phyloP scores from a whole-genome alignment of 805 yeast genomes.

The Brettanomyces naardenensis region DNA sequence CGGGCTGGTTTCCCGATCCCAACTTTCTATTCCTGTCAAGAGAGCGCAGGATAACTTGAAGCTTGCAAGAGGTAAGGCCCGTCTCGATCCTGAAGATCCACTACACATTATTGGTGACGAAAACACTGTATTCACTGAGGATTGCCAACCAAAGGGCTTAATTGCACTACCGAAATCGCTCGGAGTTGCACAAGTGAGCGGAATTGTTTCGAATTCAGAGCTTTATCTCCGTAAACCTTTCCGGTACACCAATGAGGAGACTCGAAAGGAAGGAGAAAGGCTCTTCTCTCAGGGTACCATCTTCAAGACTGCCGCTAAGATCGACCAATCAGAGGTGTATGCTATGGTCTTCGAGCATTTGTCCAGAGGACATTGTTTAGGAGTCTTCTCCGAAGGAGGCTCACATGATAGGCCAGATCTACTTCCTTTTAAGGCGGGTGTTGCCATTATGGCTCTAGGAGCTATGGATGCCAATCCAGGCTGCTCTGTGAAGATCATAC shows the following conservation, averaged over 20 bases:
- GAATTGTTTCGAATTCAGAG: conserved; percentile 66
- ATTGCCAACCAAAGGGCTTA: conserved; percentile 58
- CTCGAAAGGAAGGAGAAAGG: conserved; percentile 30
- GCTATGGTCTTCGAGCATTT: conserved; percentile 79
- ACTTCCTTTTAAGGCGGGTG: conserved; percentile 93
- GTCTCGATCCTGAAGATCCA: conserved; percentile 38
- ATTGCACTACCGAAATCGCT: conserved; percentile 69
- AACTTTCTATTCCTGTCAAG: conserved; percentile 82
- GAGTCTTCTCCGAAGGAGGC: conserved; percentile 98
- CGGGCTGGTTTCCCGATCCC: conserved; percentile 69
- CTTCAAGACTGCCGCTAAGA: conserved; percentile 70
- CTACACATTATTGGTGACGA: conserved; percentile 43
- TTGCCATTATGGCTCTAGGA: conserved; percentile 96
- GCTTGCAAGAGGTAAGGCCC: conserved; percentile 60
- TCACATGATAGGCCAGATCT: conserved; percentile 92
- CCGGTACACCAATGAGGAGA: conserved; percentile 29
- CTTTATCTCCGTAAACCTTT: conserved; percentile 64
- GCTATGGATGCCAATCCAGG: conserved; percentile 75
- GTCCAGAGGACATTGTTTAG: conserved; percentile 72
- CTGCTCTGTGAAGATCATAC: conserved; percentile 79
- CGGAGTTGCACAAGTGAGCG: conserved; percentile 67
- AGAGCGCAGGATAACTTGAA: conserved; percentile 84
- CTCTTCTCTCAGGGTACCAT: conserved; percentile 43
- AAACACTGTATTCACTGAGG: conserved; percentile 56
- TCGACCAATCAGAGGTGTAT: conserved; percentile 82